Evolutionary conservation across 768 basidiomycete species (phyloP).

Genomic region (Tylopilus rubrobrunneus): DNA sequence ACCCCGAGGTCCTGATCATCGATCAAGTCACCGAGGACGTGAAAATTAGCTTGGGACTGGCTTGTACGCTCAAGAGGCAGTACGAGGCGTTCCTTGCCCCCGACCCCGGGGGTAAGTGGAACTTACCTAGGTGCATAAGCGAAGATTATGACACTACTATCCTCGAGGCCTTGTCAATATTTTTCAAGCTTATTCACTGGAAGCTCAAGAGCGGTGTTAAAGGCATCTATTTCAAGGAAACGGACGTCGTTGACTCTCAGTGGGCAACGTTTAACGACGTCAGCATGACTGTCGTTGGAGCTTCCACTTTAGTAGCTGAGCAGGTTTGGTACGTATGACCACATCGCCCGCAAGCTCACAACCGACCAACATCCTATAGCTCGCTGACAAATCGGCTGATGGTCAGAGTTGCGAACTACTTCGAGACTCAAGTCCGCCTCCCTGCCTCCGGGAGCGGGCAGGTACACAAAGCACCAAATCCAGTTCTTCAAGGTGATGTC

Average conservation of each 20-base stretch:
- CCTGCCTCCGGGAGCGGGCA: conserved; percentile 44
- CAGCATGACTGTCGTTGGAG: conserved; percentile 80
- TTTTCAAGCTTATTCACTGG: conserved; percentile 94
- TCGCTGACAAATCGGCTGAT: conserved; percentile 90
- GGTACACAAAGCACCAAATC: conserved; percentile 27
- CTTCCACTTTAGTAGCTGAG: conserved; percentile 89
- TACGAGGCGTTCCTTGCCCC: conserved; percentile 89
- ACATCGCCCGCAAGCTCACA: not conserved
- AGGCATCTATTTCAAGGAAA: conserved; percentile 95
- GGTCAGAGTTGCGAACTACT: conserved; percentile 89
- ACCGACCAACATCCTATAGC: conserved; percentile 38
- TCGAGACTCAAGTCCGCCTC: conserved; percentile 88
- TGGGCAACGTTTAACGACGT: conserved; percentile 95
- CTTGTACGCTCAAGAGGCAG: conserved; percentile 92
- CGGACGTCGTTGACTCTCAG: conserved; percentile 94
- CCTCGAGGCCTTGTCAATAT: conserved; percentile 78
- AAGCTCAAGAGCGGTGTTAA: conserved; percentile 91
- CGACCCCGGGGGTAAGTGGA: conserved; percentile 86
- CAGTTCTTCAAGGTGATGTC: conserved; percentile 35
- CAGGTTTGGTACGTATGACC: conserved; percentile 74
- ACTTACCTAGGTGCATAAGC: conserved; percentile 80
- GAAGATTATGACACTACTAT: conserved; percentile 90
- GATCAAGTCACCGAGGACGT: conserved; percentile 94
- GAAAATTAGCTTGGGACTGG: conserved; percentile 84
- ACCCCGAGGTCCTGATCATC: conserved; percentile 86